Percentiles rank a stretch among this genome's conserved stretches.
Conservation (phyloP, 495 filamentous ascomycete genomes). For the Parmelia sp. region DNA sequence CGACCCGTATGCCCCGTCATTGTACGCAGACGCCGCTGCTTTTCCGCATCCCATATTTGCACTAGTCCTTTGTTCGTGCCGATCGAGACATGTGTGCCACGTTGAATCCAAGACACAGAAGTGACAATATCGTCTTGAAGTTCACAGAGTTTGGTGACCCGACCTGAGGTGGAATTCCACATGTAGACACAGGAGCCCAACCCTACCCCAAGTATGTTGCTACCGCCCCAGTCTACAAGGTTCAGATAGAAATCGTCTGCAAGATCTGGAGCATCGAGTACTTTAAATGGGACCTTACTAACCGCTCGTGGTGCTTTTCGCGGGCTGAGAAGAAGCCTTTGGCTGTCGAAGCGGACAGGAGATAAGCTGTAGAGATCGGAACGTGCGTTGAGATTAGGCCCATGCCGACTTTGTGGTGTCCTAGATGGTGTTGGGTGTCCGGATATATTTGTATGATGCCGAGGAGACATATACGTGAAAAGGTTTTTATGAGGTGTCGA, state of each 20-base stretch:
- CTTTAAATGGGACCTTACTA: slow-evolving; percentile 94
- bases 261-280: slow-evolving; percentile 90
- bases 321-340: slow-evolving; percentile 84
- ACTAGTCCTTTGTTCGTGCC: slow-evolving; percentile 90
- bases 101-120: slow-evolving; percentile 95
- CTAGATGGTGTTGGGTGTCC: slow-evolving; percentile 77
- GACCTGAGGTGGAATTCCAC: slow-evolving; percentile 86
- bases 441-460: slow-evolving; percentile 56
- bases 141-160: slow-evolving; percentile 88
- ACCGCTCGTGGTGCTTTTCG: slow-evolving; percentile 82
- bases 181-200: slow-evolving; percentile 94
- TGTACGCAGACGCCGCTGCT: slow-evolving; percentile 74
- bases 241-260: slow-evolving; percentile 98
- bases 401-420: slow-evolving; percentile 81
- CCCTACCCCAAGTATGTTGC: slow-evolving; percentile 86
- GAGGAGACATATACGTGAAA: slow-evolving; percentile 83
- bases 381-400: slow-evolving; percentile 73
- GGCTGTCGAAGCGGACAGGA: slow-evolving; percentile 81
- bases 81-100: slow-evolving; percentile 88
- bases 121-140: slow-evolving; percentile 90
- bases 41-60: slow-evolving; percentile 94
- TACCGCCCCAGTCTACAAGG: slow-evolving; percentile 95
- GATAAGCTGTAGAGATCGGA: slow-evolving; percentile 92
- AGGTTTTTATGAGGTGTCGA: slow-evolving; percentile 96
- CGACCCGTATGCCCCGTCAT: slow-evolving; percentile 95